Evolutionary conservation across 1,139 yeast species (phyloP).

Genomic region (Wickerhamomyces sp.): DNA sequence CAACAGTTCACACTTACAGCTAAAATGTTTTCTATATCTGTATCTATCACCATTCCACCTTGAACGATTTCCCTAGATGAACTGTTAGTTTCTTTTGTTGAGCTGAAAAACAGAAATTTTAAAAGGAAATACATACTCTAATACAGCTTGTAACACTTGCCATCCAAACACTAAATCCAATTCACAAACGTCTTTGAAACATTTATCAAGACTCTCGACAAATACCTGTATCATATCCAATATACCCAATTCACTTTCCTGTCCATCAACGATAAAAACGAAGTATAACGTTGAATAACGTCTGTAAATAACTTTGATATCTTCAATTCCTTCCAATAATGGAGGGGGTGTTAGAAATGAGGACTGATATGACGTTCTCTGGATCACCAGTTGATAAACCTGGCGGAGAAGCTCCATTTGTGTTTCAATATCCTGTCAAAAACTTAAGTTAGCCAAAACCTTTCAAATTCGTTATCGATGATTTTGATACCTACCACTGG

Average conservation of each 20-base stretch:
- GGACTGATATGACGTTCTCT: conserved; percentile 67
- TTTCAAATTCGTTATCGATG: no score
- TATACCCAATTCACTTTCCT: conserved; percentile 91
- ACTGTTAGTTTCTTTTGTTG: conserved; percentile 14
- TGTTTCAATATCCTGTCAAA: conserved; percentile 51
- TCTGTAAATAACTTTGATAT: conserved; percentile 84
- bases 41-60: conserved; percentile 99
- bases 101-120: not conserved
- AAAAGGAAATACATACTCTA: conserved; percentile 37
- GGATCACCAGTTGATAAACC: conserved; percentile 64
- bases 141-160: conserved; percentile 90
- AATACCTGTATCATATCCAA: conserved; percentile 92
- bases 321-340: conserved; percentile 64
- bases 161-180: conserved; percentile 94
- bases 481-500: conserved; percentile 54
- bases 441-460: no score
- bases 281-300: conserved; percentile 93
- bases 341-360: conserved; percentile 81
- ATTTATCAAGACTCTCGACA: conserved; percentile 89
- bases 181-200: conserved; percentile 93
- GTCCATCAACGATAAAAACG: conserved; percentile 93
- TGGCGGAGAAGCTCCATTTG: conserved; percentile 72
- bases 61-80: conserved; percentile 65
- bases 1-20: conserved; percentile 18
- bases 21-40: conserved; percentile 77